phyloP scores from a whole-genome alignment of 1,139 yeast genomes.

The Yamadazyma friedrichii region DNA sequence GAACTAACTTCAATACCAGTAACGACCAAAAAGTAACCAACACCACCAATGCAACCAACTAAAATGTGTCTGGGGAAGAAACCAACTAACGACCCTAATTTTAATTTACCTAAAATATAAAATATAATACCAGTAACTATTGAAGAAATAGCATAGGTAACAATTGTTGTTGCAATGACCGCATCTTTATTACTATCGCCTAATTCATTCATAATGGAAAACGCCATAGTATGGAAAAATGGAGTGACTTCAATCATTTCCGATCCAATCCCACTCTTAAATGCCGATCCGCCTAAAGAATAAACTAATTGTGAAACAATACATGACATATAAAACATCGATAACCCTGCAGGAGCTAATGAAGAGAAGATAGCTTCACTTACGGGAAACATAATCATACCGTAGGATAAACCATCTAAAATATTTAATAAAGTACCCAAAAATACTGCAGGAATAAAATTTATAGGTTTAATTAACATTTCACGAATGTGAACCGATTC shows the following conservation, averaged over 20 bases:
- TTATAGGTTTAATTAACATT: slow-evolving; percentile 32
- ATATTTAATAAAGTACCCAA: slow-evolving; percentile 83
- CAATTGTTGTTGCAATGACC: slow-evolving; percentile 81
- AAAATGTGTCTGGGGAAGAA: slow-evolving; percentile 94
- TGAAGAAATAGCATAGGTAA: slow-evolving; percentile 81
- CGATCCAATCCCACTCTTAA: slow-evolving; percentile 87
- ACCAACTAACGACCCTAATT: slow-evolving; percentile 83
- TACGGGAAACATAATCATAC: slow-evolving; percentile 95
- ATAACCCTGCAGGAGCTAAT: slow-evolving; percentile 84
- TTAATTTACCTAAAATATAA: slow-evolving; percentile 70
- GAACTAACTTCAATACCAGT: slow-evolving; percentile 92
- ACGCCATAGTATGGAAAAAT: slow-evolving; percentile 94
- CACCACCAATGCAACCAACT: slow-evolving; percentile 98
- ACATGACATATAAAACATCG: slow-evolving; percentile 92
- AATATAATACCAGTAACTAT: slow-evolving; percentile 85
- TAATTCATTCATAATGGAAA: slow-evolving; percentile 58
- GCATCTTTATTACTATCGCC: slow-evolving; percentile 50
- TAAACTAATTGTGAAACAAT: slow-evolving; percentile 83
- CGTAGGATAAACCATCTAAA: slow-evolving; percentile 90
- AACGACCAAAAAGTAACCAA: slow-evolving; percentile 84
- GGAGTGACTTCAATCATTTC: slow-evolving; percentile 99
- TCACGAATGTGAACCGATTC: background rate
- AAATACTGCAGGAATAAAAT: slow-evolving; percentile 74
- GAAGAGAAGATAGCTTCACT: slow-evolving; percentile 73
- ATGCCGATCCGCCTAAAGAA: slow-evolving; percentile 88